Conservation (phyloP, 23 red algal genomes). For the Gracilariopsis chorda region DNA sequence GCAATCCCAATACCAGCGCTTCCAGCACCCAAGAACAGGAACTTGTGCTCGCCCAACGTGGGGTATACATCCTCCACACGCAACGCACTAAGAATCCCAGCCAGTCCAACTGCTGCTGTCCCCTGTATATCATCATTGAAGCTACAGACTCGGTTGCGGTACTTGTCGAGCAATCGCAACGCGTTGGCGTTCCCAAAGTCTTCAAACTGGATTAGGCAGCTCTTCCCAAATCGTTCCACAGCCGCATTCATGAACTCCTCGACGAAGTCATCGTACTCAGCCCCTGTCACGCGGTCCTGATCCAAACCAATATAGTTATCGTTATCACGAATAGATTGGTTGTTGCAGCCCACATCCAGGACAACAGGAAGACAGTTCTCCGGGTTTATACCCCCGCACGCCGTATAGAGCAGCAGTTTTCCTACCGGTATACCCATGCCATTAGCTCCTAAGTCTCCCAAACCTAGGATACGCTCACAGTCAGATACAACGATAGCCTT, state of each 20-base stretch:
- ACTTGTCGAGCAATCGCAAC: conserved; percentile 70
- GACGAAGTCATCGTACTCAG: conserved; percentile 86
- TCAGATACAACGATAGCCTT: conserved; percentile 85
- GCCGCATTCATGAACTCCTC: conserved; percentile 72
- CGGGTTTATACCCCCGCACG: conserved; percentile 84
- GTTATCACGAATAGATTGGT: conserved; percentile 38
- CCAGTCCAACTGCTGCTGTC: conserved; percentile 86
- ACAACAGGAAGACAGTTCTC: conserved; percentile 71
- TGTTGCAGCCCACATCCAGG: conserved; percentile 90
- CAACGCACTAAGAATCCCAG: conserved; percentile 82
- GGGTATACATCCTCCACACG: conserved; percentile 58
- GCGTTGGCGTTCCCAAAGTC: conserved; percentile 95
- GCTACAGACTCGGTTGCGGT: conserved; percentile 58
- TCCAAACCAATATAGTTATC: conserved; percentile 77
- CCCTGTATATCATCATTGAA: conserved; percentile 99
- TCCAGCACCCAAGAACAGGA: conserved; percentile 90
- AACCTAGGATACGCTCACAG: conserved; percentile 86
- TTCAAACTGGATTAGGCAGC: conserved; percentile 91
- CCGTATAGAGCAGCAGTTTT: conserved; percentile 89
- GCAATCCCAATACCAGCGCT: conserved; percentile 94
- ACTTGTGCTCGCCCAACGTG: conserved; percentile 64
- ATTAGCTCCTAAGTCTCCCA: conserved; percentile 85
- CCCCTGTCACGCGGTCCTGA: conserved; percentile 61
- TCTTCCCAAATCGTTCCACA: conserved; percentile 56
- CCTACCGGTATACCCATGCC: conserved; percentile 91